Conservation (phyloP, 2,329 filamentous ascomycete genomes). For the Chrysosporium keratinophilum region DNA sequence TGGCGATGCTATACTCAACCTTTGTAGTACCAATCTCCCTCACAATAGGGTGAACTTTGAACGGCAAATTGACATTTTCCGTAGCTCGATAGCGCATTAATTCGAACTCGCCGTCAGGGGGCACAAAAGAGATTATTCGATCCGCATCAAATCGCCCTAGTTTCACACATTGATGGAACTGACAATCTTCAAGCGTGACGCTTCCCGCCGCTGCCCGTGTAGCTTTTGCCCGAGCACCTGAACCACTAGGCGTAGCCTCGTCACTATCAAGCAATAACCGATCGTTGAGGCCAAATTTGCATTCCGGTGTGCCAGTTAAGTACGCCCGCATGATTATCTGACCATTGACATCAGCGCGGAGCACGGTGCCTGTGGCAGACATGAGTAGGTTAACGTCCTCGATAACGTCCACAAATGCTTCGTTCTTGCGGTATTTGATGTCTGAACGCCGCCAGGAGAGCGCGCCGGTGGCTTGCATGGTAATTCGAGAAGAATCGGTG, state of each 20-base stretch:
- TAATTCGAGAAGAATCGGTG: slow-evolving; percentile 94
- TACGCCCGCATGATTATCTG: slow-evolving; percentile 99
- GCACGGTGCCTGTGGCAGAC: slow-evolving; percentile 91
- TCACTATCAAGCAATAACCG: slow-evolving; percentile 78
- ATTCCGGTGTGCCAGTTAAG: slow-evolving; percentile 89
- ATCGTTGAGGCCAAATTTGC: slow-evolving; percentile 97
- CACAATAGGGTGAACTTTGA: slow-evolving; percentile 97
- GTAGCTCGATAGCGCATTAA: slow-evolving; percentile 97
- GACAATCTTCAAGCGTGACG: slow-evolving; percentile 93
- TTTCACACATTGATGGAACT: slow-evolving; percentile 98
- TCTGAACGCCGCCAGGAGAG: slow-evolving; percentile 94
- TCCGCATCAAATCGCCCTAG: slow-evolving; percentile 94
- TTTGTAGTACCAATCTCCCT: slow-evolving; percentile 95
- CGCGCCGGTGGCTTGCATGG: slow-evolving; percentile 96
- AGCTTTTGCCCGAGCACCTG: slow-evolving; percentile 59
- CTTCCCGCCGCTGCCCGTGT: slow-evolving; percentile 92
- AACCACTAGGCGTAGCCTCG: slow-evolving; percentile 39
- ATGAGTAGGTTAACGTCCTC: slow-evolving; percentile 98
- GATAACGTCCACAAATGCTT: slow-evolving; percentile 98
- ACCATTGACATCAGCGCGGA: slow-evolving; percentile 90
- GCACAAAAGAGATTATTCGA: slow-evolving; percentile 92
- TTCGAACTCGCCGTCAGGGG: slow-evolving; percentile 95
- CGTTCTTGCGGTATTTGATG: slow-evolving; percentile 98
- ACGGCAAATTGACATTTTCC: slow-evolving; percentile 95
- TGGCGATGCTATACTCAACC: slow-evolving; percentile 96